Evolutionary conservation across 805 yeast genomes (phyloP), one percentile per base, ranked within the genome.

Genomic region (Saccharomycopsis sp.): DNA sequence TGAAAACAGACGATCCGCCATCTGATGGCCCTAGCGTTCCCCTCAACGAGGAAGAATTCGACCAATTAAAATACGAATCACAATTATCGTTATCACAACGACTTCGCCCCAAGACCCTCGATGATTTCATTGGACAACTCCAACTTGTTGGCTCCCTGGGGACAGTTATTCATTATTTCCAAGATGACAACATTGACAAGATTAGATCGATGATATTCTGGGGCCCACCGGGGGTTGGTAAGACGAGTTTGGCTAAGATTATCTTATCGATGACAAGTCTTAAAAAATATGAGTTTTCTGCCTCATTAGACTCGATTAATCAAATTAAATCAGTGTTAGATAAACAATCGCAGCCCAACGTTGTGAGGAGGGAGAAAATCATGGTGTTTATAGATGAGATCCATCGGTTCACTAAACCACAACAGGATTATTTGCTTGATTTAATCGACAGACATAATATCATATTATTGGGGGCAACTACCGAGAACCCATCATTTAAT

Each of bases 171-270:
- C 64, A 77, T 22, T 79, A 79, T 37, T 84, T 84, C 49, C 68
- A 89, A 1, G 69, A 72, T 29, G 63, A 72, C 16, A 20, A 40
- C 26, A 33, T 50, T 16, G 62, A 81, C n/a, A 66, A 70, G 38
- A 66, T 85, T 5, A 97, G 97, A 1, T 87, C 96, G 0, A 71
- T 93, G 77, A 77, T 93, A 1, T 64, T 93, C 4, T 84, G 93
- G 85, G 99, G 99, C 0, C 95, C 95, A 1, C 95, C 97, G 1
- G 98, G 98, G 0, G 89, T 87, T 2, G 90, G 70, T 0, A 93
- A 93, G 58, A 93, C 98, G 0, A 82, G 96, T 0, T 59, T 93
- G 22, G 93, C 95, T 0, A 61, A 83, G n/a, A 58, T 72, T 16
- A 51, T 70, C 5, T 54, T 69, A 3, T 53, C 56, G 24, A 53